A percentile compares a stretch with the other conserved stretches of the same genome.
These are phyloP conservation scores for Gleditsia sinensis DNA, from an alignment of 306 rosid species.

Conservation along the genomic window DNA sequence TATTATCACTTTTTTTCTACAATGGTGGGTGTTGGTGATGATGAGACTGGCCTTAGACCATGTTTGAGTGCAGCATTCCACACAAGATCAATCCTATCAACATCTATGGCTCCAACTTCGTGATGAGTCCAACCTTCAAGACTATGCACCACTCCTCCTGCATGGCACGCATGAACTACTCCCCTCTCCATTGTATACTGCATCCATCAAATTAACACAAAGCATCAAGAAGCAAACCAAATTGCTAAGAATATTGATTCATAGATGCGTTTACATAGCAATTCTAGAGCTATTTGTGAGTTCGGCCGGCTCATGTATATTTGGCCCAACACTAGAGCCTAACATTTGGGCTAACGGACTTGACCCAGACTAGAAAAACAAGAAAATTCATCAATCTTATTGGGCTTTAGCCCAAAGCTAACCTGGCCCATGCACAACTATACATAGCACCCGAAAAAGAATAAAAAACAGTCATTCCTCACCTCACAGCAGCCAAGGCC, in stretches of 20 bases:
- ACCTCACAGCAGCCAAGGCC: constrained; percentile 96
- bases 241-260: too few relatives aligned
- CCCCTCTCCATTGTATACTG: constrained; percentile 98
- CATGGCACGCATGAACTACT: constrained; percentile 98
- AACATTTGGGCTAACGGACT: too few relatives aligned
- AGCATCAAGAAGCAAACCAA: not conserved
- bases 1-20: too few relatives aligned
- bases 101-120: constrained; percentile 93
- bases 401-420: too few relatives aligned
- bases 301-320: too few relatives aligned
- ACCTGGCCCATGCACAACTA: not conserved
- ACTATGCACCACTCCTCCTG: constrained; percentile 91
- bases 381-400: too few relatives aligned
- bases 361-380: too few relatives aligned
- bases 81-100: constrained; percentile 81
- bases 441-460: too few relatives aligned
- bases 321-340: too few relatives aligned
- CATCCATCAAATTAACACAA: not conserved
- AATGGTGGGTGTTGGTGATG: constrained; percentile 5
- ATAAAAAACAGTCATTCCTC: not conserved
- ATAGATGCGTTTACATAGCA: too few relatives aligned
- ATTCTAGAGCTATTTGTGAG: too few relatives aligned
- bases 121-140: constrained; percentile 94
- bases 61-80: constrained; percentile 93
- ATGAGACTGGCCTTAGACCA: constrained; percentile 73